Evolutionary conservation across 2,329 filamentous ascomycete species (phyloP), one percentile per base, ranked within the genome.

Genomic region (Colletotrichum cuscutae): DNA sequence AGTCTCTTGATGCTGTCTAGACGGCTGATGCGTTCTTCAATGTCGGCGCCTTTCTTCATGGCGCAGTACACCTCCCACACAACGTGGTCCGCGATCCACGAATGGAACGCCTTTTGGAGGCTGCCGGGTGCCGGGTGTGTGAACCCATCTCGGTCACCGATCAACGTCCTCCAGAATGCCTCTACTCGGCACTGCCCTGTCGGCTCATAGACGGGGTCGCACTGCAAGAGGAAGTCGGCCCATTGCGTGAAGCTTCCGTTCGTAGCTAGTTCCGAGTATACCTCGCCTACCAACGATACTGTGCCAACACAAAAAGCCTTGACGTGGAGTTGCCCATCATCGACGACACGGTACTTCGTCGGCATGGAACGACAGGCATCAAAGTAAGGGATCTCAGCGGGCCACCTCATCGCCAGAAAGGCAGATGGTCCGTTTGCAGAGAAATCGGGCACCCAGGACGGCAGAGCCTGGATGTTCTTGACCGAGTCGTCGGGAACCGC

Each of bases 131-230:
- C 73, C 2, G 70, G 70, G 52, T 66, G 59, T 6, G 19, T 46
- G 15, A 49, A 30, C 6, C 57, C 61, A 74, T 79, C 73, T 15
- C 72, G 72, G 56, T 78, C 77, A 66, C 75, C 75, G 56, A 79
- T 77, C 59, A 79, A 75, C 2, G 77, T 78, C 15, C 78, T 75
- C 75, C 76, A 79, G 66, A 79, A 77, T 26, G 76, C 77, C 26
- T 79, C 77, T 30, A 78, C 76, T 12, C 77, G 75, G 65, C 76
- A 77, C 35, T 79, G 75, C 9, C 72, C 35, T 0, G 76, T 78
- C 28, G 68, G 68, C 1, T 60, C 7, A 56, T 79, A 79, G 1
- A 69, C 74, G 1, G 53, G 22, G n/a, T 75, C 77, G 13, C 74
- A 77, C 57, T 78, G 74, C 26, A 75, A 42, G 8, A 75, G 42